Evolutionary conservation across 441 rosid species (phyloP), one percentile per base, ranked within the genome.

Genomic region (Adansonia rubrostipa): DNA sequence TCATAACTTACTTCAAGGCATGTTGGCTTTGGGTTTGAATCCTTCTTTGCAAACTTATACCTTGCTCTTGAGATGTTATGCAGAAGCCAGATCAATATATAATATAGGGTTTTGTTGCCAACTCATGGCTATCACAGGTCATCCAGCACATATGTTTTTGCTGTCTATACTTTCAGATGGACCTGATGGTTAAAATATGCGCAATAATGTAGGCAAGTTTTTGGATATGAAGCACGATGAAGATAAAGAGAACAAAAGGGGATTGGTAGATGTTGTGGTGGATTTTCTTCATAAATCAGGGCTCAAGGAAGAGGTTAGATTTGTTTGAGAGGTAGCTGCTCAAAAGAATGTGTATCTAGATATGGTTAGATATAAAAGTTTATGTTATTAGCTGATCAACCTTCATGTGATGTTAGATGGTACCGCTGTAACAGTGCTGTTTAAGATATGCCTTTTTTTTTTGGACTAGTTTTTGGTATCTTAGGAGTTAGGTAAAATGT

Each of bases 381-480:
- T 91, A 1, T 87, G 89, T 78, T 93, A 92, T 80, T 95, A 98
- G 99, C 94, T 95, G 60, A 95, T 95, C 33, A 92, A 95, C 80
- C 91, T 95, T 71, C 99, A 95, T 71, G 97, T 93, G 56, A 95
- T 95, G 99, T 95, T 97, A 4, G 98, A 95, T 40, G 99, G 98
- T 76, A 95, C 98, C 20, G 97, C 98, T 9, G 82, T 93, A 62
- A 95, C 93, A 2, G 96, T 96, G 0, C 80, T 95, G 44, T 90
- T 93, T 3, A 89, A 96, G 82, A 93, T 96, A 4, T 92, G 2
- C 33, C 33, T 28, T 28, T 28, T 28, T 28, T 28, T 2, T 28
- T 3, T 1, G 33, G 33, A 28, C 33, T 28, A 28, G 33, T 28
- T 28, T 28, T 28, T 28, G 33, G 33, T 28, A 28, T 1, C 33